Evolutionary conservation across 148 eudicot species (phyloP), one percentile per base, ranked within the genome.

Genomic region (Pharnaceum exiguum): DNA sequence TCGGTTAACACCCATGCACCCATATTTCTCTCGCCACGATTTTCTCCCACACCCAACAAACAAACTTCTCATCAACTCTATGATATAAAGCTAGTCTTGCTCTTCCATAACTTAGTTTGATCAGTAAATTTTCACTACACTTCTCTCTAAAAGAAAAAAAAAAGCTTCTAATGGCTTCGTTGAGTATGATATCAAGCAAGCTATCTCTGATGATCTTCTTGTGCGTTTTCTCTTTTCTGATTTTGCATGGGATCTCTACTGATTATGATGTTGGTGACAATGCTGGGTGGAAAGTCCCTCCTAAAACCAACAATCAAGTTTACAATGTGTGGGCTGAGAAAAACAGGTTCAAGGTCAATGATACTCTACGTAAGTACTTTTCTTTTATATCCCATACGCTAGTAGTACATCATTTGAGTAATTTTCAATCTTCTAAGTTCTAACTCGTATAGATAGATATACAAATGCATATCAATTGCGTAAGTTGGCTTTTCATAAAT

Each of bases 261-360:
- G 84, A 78, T 44, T 78, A 81, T 29, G 43, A 60, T 3, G 86
- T 84, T 21, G 86, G 86, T 17, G 84, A 69, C 2, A 44, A 36
- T 10, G 32, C 29, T 0, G 90, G 86, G 0, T 84, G 90, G 90
- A 45, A 24, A 5, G 63, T 81, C 50, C 89, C 89, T 54, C 40
- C 67, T 33, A 9, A 66, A 0, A 76, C 81, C 15, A 21, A 76
- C n/a, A 62, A 51, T 26, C 38, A 63, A 4, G 12, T 71, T 18
- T 76, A 68, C 63, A 74, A 81, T 40, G 63, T 73, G 0, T 84
- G 86, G 90, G 90, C 90, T 32, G 69, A 79, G 3, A 33, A 63
- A 1, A 84, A 81, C 42, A 60, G 90, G 46, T 84, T 84, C 37
- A 55, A 70, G 42, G 72, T 78, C 29, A 60, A 73, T 16, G 86